A percentile compares a stretch with the other conserved stretches of the same genome.
These are phyloP conservation scores for Boechera retrofracta DNA, from an alignment of 345 rosid species.

Conservation along the genomic window DNA sequence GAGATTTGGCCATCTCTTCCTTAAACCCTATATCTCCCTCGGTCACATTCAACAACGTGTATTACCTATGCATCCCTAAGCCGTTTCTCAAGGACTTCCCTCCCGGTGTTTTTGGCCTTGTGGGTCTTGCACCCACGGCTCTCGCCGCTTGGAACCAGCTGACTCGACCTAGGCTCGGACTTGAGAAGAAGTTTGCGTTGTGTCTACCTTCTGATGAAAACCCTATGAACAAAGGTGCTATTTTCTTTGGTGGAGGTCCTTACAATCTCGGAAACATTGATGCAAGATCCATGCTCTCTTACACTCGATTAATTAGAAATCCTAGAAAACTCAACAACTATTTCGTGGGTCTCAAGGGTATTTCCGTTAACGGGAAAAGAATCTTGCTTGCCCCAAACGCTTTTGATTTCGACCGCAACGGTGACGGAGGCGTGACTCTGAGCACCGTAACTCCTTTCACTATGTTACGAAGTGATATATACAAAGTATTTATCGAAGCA, in stretches of 20 bases:
- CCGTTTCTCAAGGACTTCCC: no score
- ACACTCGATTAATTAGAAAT: constrained; percentile 35
- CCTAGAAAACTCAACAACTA: constrained; percentile 39
- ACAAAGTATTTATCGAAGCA: background rate
- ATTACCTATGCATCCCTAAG: no score
- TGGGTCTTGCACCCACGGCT: no score
- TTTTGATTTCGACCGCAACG: constrained; percentile 30
- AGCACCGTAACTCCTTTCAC: constrained; percentile 47
- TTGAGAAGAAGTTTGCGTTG: no score
- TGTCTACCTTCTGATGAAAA: background rate
- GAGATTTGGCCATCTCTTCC: no score
- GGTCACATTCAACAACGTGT: no score
- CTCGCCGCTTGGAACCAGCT: no score
- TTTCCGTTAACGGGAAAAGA: constrained; percentile 24
- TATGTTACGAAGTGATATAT: constrained; percentile 41
- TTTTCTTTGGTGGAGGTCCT: constrained; percentile 48
- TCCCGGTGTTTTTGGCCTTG: no score
- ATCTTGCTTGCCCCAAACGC: constrained; percentile 19
- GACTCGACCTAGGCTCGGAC: no score
- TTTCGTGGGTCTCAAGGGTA: constrained; percentile 42
- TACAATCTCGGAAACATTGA: constrained; percentile 39
- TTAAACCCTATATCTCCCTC: no score
- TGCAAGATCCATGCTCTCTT: constrained; percentile 42
- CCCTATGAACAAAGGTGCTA: constrained; percentile 36
- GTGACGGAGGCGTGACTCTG: constrained; percentile 48